Evolutionary conservation across 176 grass and related monocot species (phyloP), one percentile per base, ranked within the genome.

Genomic region (Oryza coarctata): DNA sequence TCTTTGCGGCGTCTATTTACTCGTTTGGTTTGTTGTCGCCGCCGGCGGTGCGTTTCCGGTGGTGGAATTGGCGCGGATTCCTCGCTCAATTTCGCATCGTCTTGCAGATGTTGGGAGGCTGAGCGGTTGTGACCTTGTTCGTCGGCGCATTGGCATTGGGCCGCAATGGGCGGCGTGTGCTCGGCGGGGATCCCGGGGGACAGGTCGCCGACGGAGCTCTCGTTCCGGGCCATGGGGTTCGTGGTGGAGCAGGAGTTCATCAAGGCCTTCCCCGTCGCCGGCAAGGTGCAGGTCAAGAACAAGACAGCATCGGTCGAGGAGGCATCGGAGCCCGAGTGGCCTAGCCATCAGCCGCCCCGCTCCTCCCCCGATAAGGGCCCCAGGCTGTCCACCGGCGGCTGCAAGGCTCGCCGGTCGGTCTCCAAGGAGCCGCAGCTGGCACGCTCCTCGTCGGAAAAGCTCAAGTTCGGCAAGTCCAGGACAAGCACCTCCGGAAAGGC

Each of bases 101-200:
- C 43, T 61, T 34, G 68, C 75, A 79, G 81, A 36, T 39, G 44
- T 22, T 61, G 18, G 13, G 43, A 1, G 18, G 44, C 9, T 28
- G 34, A 27, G 20, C 33, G 27, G 33, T 68, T 81, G 52, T 75
- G 78, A 81, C 8, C 13, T 66, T 60, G 4, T 33, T 33, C 32
- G 32, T 4, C 14, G 9, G 20, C 11, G 9, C 65, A 12, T 76
- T 17, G 20, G 52, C 77, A 75, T 85, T 89, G 63, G 62, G 50
- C 68, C n/a, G 57, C 12, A 26, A 89, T 89, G 87, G 87, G 82
- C 32, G 77, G 87, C 70, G 82, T 89, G 64, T 89, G 87, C 82
- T 89, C 82, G 71, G 87, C 87, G 52, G 87, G 87, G 77, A 69
- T 76, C 31, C 5, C 87, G 13, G 87, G 52, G 32, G 87, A 89